Percentiles rank a stretch among this genome's conserved stretches.
phyloP scores from a whole-genome alignment of 371 early-diverging fungal genomes.

The Mortierella sp. region DNA sequence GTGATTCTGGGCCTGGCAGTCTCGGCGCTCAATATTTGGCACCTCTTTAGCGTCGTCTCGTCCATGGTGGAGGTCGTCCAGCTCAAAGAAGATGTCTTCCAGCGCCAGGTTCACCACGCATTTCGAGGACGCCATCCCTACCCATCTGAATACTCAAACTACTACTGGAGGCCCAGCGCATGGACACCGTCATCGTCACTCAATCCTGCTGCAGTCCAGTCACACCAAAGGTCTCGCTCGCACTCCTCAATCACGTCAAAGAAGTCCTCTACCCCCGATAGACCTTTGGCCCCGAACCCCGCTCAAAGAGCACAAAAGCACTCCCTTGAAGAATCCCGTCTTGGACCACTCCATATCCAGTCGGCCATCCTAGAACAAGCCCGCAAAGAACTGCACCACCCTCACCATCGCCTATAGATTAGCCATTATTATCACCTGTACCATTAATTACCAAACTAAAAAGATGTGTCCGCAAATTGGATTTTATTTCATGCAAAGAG shows the following conservation, averaged over 20 bases:
- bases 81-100: conserved; percentile 14
- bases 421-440: not conserved
- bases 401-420: not conserved
- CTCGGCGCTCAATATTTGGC: conserved; percentile 39
- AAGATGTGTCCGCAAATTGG: not conserved
- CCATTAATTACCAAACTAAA: not conserved
- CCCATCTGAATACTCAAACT: not conserved
- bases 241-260: not conserved
- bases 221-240: not conserved
- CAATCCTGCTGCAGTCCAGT: not conserved
- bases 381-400: conserved; percentile 13
- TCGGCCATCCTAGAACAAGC: conserved; percentile 13
- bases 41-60: conserved; percentile 25
- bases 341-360: not conserved
- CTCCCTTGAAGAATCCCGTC: not conserved
- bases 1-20: conserved; percentile 34
- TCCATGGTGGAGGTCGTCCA: conserved; percentile 36
- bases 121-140: not conserved
- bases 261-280: not conserved
- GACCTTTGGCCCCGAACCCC: not conserved
- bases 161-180: not conserved
- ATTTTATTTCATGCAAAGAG: not conserved
- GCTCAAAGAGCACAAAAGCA: not conserved
- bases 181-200: not conserved
- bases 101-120: not conserved